Evolutionary conservation across 768 basidiomycete species (phyloP).

Genomic region (Russula abietina): DNA sequence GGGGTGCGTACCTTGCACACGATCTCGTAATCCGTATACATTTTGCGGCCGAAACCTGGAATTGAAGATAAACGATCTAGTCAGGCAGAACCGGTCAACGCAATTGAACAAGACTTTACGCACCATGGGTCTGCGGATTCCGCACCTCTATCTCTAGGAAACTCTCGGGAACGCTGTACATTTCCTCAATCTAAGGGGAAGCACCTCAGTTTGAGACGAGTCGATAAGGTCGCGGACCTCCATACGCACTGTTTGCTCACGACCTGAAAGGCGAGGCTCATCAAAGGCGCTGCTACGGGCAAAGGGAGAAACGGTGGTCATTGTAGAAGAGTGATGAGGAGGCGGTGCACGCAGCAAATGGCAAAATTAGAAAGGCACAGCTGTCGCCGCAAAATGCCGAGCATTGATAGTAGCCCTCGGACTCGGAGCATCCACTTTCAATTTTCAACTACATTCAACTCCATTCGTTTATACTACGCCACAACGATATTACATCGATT

Average conservation of each 20-base stretch:
- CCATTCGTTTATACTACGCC: not conserved
- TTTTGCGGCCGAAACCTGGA: slow-evolving; percentile 94
- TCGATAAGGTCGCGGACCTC: not conserved
- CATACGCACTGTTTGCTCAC: slow-evolving; percentile 37
- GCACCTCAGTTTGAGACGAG: not conserved
- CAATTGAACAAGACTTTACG: slow-evolving; percentile 23
- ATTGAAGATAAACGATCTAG: slow-evolving; percentile 43
- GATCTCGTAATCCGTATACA: slow-evolving; percentile 99
- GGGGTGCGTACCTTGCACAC: slow-evolving; percentile 75
- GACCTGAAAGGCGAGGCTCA: slow-evolving; percentile 33
- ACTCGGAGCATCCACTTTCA: too few species aligned
- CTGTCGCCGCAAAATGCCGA: not conserved
- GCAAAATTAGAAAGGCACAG: too few species aligned
- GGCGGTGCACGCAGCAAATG: not conserved
- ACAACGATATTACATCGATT: not conserved
- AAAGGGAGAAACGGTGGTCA: slow-evolving; percentile 40
- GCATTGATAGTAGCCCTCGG: not conserved
- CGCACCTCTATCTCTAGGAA: slow-evolving; percentile 96
- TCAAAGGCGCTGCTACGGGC: slow-evolving; percentile 38
- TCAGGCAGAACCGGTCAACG: not conserved
- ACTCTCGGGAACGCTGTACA: slow-evolving; percentile 96
- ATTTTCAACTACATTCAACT: not conserved
- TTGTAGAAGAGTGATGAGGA: slow-evolving; percentile 16
- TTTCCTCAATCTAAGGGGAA: slow-evolving; percentile 80
- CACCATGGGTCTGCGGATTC: slow-evolving; percentile 96